phyloP scores from a whole-genome alignment of 768 basidiomycete genomes.

The Suillus fuscotomentosus region DNA sequence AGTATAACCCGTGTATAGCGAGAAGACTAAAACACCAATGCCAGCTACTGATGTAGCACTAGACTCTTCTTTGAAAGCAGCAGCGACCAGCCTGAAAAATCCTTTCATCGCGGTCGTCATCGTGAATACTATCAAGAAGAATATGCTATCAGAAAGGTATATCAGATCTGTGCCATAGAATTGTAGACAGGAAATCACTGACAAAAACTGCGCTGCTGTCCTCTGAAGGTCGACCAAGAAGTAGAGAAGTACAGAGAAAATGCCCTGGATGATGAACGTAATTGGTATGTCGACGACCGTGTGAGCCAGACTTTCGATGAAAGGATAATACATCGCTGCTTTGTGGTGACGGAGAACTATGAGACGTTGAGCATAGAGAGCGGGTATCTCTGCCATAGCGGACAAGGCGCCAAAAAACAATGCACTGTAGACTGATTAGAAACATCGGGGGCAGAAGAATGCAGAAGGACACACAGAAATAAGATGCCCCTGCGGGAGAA shows the following conservation, averaged over 20 bases:
- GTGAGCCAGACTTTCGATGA: conserved; percentile 43
- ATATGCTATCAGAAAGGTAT: conserved; percentile 41
- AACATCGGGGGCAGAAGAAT: conserved; percentile 5
- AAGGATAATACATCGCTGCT: conserved; percentile 52
- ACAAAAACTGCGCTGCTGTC: conserved; percentile 65
- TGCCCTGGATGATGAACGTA: conserved; percentile 33
- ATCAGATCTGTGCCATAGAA: not conserved
- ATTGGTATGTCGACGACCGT: conserved; percentile 49
- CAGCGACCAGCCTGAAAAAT: conserved; percentile 69
- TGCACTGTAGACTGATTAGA: conserved; percentile 34
- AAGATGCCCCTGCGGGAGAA: conserved; percentile 78
- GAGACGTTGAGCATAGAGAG: conserved; percentile 44
- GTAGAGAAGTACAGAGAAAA: conserved; percentile 48
- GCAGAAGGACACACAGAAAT: conserved; percentile 59
- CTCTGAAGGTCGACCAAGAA: conserved; percentile 60
- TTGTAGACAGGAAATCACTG: conserved; percentile 31
- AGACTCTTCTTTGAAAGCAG: conserved; percentile 55
- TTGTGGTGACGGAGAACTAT: conserved; percentile 43
- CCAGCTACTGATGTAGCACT: conserved; percentile 63
- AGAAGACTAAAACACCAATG: conserved; percentile 48
- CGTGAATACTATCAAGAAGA: conserved; percentile 55
- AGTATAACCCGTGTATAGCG: conserved; percentile 56
- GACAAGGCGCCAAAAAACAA: conserved; percentile 58
- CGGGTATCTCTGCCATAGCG: conserved; percentile 57
- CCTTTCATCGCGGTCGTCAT: conserved; percentile 69